These are phyloP conservation scores for Erigeron philadelphicus DNA, from an alignment of 140 eudicot species.

Conservation along the genomic window DNA sequence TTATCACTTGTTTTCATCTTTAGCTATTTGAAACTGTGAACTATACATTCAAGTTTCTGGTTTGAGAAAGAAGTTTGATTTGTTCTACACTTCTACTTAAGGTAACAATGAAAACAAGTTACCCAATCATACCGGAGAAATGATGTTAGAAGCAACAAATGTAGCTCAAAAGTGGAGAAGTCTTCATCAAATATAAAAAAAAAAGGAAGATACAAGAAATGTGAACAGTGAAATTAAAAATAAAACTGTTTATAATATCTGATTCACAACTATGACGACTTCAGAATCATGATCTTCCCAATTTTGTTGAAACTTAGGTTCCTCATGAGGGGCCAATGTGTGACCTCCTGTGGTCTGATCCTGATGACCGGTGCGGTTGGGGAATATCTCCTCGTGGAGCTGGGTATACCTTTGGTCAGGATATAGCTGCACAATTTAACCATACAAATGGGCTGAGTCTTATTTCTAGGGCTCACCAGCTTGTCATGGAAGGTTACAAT, in stretches of 20 bases:
- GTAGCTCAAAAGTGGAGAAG: too few species aligned
- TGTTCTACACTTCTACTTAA: too few species aligned
- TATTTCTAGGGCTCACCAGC: slow-evolving; percentile 45
- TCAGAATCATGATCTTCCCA: too few species aligned
- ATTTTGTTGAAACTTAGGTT: slow-evolving; percentile 28
- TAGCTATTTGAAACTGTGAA: slow-evolving; percentile 5
- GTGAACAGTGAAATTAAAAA: background rate
- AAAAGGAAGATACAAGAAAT: background rate
- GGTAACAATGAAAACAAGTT: too few species aligned
- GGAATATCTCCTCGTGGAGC: slow-evolving; percentile 50
- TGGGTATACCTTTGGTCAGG: slow-evolving; percentile 45
- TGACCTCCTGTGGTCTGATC: slow-evolving; percentile 46
- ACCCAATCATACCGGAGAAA: too few species aligned
- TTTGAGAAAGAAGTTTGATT: background rate
- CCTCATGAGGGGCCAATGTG: slow-evolving; percentile 51
- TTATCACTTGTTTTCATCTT: background rate
- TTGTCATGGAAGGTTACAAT: slow-evolving; percentile 46
- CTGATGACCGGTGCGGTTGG: slow-evolving; percentile 48
- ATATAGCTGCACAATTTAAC: slow-evolving; percentile 39
- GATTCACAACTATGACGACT: too few species aligned
- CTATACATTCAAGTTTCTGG: background rate
- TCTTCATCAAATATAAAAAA: too few species aligned
- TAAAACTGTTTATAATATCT: background rate
- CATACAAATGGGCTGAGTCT: slow-evolving; percentile 44
- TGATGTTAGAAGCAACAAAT: too few species aligned